phyloP scores from a whole-genome alignment of 2,329 filamentous ascomycete genomes.

The Fusarium sp. region DNA sequence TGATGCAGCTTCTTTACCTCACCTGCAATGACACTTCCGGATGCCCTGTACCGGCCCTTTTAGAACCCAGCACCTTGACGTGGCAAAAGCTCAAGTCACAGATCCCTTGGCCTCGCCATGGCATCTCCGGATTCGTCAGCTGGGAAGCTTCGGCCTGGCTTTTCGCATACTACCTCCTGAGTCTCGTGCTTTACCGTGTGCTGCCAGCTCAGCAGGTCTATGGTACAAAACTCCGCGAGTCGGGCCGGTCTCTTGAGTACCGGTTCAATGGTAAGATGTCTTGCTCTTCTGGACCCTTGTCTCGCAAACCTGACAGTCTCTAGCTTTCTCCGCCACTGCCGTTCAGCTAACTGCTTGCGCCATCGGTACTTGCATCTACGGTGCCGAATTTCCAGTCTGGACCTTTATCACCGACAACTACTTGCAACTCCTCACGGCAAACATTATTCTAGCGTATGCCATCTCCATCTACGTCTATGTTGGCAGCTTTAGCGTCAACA shows the following conservation, averaged over 20 bases:
- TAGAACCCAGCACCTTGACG: slow-evolving; percentile 74
- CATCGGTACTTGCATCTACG: slow-evolving; percentile 77
- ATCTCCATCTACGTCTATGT: slow-evolving; percentile 82
- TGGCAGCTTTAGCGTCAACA: slow-evolving; percentile 79
- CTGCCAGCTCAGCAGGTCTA: slow-evolving; percentile 76
- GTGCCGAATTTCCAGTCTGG: slow-evolving; percentile 85
- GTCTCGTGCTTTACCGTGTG: slow-evolving; percentile 75
- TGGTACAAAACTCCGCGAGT: slow-evolving; percentile 72
- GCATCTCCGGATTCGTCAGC: slow-evolving; percentile 74
- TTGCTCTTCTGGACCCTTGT: rapidly evolving
- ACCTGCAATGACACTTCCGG: slow-evolving; percentile 89
- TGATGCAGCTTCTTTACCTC: slow-evolving; percentile 80
- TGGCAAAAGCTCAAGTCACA: slow-evolving; percentile 77
- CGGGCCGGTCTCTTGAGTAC: slow-evolving; percentile 78
- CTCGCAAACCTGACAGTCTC: neutral
- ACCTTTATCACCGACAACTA: slow-evolving; percentile 91
- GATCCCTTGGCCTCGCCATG: slow-evolving; percentile 78
- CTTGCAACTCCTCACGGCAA: slow-evolving; percentile 82
- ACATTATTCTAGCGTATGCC: slow-evolving; percentile 76
- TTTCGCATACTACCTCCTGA: slow-evolving; percentile 79
- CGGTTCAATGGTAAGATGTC: slow-evolving; percentile 73
- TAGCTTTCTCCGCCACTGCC: slow-evolving; percentile 78
- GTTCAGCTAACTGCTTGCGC: slow-evolving; percentile 74
- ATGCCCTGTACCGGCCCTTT: slow-evolving; percentile 81
- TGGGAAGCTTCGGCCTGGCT: slow-evolving; percentile 73